Conservation (phyloP, 805 yeast species). For the Metschnikowia peoriensis region DNA sequence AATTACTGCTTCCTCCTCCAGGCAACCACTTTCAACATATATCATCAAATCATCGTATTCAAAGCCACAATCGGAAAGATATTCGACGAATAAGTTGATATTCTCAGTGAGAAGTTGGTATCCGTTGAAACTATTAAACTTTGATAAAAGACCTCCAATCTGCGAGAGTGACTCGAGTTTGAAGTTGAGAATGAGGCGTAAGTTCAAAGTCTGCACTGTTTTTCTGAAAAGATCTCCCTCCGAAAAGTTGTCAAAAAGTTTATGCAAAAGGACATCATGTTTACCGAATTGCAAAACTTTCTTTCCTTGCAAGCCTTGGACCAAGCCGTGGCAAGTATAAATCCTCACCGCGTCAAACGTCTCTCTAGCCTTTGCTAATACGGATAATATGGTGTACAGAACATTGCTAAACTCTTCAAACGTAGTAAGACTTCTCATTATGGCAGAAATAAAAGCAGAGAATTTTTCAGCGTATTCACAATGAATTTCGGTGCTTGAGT, state of each 20-base stretch:
- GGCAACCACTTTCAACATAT: background rate
- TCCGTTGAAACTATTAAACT: conserved; percentile 43
- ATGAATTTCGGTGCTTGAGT: conserved; percentile 22
- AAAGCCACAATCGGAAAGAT: conserved; percentile 9
- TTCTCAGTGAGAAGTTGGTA: conserved; percentile 19
- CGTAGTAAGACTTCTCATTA: conserved; percentile 29
- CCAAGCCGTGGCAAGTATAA: conserved; percentile 55
- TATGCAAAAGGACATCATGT: conserved; percentile 25
- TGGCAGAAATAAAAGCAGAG: conserved; percentile 41
- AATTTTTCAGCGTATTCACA: conserved; percentile 63
- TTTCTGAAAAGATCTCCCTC: conserved; percentile 56
- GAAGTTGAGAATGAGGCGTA: conserved; percentile 45
- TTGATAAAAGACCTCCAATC: conserved; percentile 29
- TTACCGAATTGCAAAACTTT: conserved; percentile 25
- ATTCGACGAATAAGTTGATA: conserved; percentile 20
- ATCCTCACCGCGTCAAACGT: conserved; percentile 72
- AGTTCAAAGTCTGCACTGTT: conserved; percentile 49
- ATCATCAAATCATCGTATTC: background rate
- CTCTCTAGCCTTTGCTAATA: conserved; percentile 47
- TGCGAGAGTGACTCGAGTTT: conserved; percentile 21
- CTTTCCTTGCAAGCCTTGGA: conserved; percentile 45
- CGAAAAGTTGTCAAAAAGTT: conserved; percentile 33
- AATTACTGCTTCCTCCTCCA: conserved; percentile 7
- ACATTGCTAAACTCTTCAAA: conserved; percentile 26
- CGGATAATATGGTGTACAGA: conserved; percentile 33